Base-by-base conservation (phyloP, 495 filamentous ascomycete species). In the Bacidia rubella region DNA sequence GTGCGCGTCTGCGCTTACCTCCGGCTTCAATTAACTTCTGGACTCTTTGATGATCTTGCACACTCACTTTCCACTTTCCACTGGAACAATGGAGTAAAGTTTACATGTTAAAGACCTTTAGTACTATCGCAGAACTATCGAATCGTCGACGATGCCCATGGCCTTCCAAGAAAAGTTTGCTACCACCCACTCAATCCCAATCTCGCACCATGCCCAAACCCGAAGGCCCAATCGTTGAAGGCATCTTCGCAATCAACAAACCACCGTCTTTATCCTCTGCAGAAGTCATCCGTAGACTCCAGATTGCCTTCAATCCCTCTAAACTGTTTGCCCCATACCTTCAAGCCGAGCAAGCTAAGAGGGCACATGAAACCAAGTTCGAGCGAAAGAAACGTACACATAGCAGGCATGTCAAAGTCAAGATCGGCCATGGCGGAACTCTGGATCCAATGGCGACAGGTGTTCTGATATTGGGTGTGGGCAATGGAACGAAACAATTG, bases 391-490 rank as follows among this genome's bases (percentile, higher is more conserved):
- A 71, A 39, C 75, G 76, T 20, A 69, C 76, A 53, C 68, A 73
- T 44, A 59, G 60, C 48, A 63, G 66, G 35, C 67, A 74, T 0
- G 54, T 84, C 7, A 74, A 86, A 53, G 82, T 97, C 54, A 99
- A 99, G 70, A 83, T 97, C 59, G 92, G 92, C 19, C 92, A 99
- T 69, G 92, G 93, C 29, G 92, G 92, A 27, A 99, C 92, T 0
- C 75, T 99, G 2, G 92, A 99, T 60, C 92, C 92, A 2, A 76
- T 96, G 57, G 92, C 92, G 12, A 94, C 87, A 1, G 92, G 92
- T 22, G 87, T 99, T 11, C 73, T 99, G 49, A 84, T 96, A 44
- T 70, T 87, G 1, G 93, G 90, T 32, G 77, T 96, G 9, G 90
- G 89, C 19, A 80, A 78, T 49, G 93, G 89, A 12, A 99, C 93